These are phyloP conservation scores for Inonotus obliquus DNA, from an alignment of 1,284 basidiomycete genomes.

Conservation along the genomic window DNA sequence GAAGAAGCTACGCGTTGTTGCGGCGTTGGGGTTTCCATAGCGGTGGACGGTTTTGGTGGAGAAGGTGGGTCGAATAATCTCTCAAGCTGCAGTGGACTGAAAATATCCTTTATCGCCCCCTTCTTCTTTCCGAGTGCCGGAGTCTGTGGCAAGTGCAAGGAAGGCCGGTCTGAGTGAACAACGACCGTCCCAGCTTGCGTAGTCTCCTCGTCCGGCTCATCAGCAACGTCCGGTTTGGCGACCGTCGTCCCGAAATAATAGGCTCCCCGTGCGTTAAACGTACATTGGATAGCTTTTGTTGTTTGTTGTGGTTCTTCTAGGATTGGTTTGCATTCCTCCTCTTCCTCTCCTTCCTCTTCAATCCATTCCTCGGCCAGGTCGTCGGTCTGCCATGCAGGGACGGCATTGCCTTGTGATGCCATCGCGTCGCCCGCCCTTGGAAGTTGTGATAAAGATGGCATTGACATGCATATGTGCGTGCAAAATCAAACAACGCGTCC, in stretches of 20 bases:
- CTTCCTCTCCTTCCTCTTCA: conserved; percentile 32
- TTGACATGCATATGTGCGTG: neutral
- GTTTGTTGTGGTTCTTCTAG: conserved; percentile 6
- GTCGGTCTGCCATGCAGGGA: conserved; percentile 73
- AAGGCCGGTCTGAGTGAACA: conserved; percentile 65
- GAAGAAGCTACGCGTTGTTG: conserved; percentile 25
- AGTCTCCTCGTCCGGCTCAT: conserved; percentile 11
- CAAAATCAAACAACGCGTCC: neutral
- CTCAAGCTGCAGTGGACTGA: conserved; percentile 80
- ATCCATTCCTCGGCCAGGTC: conserved; percentile 79
- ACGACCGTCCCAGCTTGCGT: conserved; percentile 56
- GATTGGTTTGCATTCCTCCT: neutral
- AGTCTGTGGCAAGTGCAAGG: conserved; percentile 55
- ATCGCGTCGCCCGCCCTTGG: neutral
- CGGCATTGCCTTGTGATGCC: neutral
- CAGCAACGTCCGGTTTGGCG: conserved; percentile 28
- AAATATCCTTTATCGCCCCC: conserved; percentile 70
- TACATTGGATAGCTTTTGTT: conserved; percentile 27
- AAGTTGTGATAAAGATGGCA: neutral
- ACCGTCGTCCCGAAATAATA: conserved; percentile 22
- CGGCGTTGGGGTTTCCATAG: conserved; percentile 24
- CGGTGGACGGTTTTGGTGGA: conserved; percentile 39
- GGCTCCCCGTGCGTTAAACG: neutral
- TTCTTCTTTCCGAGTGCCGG: conserved; percentile 52
- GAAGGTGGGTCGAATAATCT: conserved; percentile 90